Base-by-base conservation (phyloP, 106 monocot genomes). In the Iris macrosiphon region DNA sequence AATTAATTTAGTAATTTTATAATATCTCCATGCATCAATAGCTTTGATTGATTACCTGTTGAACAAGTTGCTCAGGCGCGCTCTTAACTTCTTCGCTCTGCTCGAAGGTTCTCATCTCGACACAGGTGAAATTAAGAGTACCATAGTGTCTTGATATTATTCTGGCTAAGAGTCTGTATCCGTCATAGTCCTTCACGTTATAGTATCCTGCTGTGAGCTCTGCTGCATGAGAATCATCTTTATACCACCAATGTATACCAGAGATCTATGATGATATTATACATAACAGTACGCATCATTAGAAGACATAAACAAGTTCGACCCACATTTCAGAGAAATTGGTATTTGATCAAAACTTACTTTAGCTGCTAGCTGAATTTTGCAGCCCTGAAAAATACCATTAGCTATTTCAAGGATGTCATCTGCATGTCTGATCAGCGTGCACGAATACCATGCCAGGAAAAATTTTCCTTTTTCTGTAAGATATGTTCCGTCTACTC, bases 201-300 rank as follows among this genome's bases (percentile, higher is more conserved):
- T 93, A 77, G 47, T 74, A 93, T 40, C 93, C 93, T 41, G 88
- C 87, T 15, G 83, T 78, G 29, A 93, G 77, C 60, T 93, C 87
- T 44, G 84, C 74, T 51, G 84, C 80, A 63, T 93, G 93, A 60
- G 78, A 84, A 8, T 68, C 45, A 13, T 83, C 74, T 50, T 45
- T 80, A 33, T 88, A 88, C 80, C 88, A 87, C 93, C 93, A 93
- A 52, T 78, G 72, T 7, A 93, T 67, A 33, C 78, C 65, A 23
- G 92, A 83, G 72, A 87, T 80, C 22, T 47, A 41, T 15, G 17
- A n/a, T 41, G n/a, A 41, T 41, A 41, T n/a, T 41, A 41, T 41
- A 15, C 4, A 39, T 14, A 4, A 39, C 9, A 39, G 9, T 12
- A 9, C 39, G 11, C 11, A 39, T 39, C 7, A 12, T 14, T 39